phyloP scores from a whole-genome alignment of 2,329 filamentous ascomycete genomes.

The Apiospora kogelbergensis region DNA sequence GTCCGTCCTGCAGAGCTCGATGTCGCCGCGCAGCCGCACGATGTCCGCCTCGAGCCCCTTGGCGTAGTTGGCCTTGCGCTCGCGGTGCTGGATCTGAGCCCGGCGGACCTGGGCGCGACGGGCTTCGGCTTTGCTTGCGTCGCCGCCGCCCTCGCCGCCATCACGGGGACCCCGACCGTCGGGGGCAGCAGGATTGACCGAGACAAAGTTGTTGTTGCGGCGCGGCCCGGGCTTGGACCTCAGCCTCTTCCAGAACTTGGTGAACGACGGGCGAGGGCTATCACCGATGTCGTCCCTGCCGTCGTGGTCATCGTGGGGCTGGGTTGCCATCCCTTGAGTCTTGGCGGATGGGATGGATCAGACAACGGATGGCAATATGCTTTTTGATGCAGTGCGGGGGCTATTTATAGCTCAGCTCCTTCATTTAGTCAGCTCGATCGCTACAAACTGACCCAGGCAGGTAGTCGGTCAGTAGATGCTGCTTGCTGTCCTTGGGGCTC shows the following conservation, averaged over 20 bases:
- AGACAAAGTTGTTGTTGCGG: constrained; percentile 7
- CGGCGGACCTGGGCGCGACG: constrained; percentile 52
- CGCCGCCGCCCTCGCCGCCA: background rate
- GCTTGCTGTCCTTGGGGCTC: background rate
- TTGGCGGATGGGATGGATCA: background rate
- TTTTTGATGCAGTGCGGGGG: background rate
- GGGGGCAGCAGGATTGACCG: background rate
- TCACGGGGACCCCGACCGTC: background rate
- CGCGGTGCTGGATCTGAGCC: constrained; percentile 55
- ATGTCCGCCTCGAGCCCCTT: constrained; percentile 54
- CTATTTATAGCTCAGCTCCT: background rate
- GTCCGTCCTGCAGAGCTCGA: constrained; percentile 43
- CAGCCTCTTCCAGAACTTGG: constrained; percentile 15
- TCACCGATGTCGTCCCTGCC: background rate
- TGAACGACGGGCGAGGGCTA: constrained; percentile 10
- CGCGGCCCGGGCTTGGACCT: constrained; percentile 7
- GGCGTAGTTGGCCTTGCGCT: constrained; percentile 56
- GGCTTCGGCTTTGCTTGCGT: constrained; percentile 42
- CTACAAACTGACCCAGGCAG: background rate
- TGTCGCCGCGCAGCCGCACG: constrained; percentile 45
- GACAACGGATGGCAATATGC: background rate
- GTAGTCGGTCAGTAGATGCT: too few relatives aligned
- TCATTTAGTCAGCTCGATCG: background rate
- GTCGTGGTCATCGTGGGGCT: background rate
- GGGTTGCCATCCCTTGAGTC: background rate